Conservation (phyloP, 2,329 filamentous ascomycete genomes). For the Helminthosporium solani region DNA sequence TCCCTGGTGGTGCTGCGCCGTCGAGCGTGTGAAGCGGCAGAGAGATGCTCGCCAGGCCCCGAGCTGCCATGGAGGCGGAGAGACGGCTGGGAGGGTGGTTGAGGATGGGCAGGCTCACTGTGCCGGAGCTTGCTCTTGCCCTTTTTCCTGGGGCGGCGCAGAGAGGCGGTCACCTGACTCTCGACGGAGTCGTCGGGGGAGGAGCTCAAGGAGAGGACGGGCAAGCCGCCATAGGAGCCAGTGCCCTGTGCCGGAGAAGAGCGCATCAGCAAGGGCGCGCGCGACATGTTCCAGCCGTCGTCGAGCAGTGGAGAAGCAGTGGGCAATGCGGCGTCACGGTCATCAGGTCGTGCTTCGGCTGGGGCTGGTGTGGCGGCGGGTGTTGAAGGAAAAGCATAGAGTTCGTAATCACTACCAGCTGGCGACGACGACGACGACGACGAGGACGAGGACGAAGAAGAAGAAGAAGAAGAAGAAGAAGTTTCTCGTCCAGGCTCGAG, state of each 20-base stretch:
- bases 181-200: constrained; percentile 39
- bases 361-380: constrained; percentile 29
- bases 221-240: constrained; percentile 62
- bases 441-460: too few relatives aligned
- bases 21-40: constrained; percentile 19
- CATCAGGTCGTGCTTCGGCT: constrained; percentile 29
- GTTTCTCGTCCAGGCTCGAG: too few relatives aligned
- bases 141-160: constrained; percentile 28
- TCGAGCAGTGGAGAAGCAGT: constrained; percentile 16
- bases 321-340: constrained; percentile 18
- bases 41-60: constrained; percentile 20
- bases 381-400: constrained; percentile 30
- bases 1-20: constrained; percentile 29
- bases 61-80: constrained; percentile 15
- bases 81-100: constrained; percentile 1
- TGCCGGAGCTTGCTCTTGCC: constrained; percentile 39
- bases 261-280: constrained; percentile 58
- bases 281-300: constrained; percentile 45
- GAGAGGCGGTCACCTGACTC: constrained; percentile 28
- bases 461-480: too few relatives aligned
- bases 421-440: too few relatives aligned
- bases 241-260: constrained; percentile 62
- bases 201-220: constrained; percentile 45
- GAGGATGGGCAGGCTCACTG: constrained; percentile 19
- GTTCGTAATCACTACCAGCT: too few relatives aligned